Evolutionary conservation across 1,284 basidiomycete genomes (phyloP), one percentile per base, ranked within the genome.

Genomic region (Ustanciosporium gigantosporum): DNA sequence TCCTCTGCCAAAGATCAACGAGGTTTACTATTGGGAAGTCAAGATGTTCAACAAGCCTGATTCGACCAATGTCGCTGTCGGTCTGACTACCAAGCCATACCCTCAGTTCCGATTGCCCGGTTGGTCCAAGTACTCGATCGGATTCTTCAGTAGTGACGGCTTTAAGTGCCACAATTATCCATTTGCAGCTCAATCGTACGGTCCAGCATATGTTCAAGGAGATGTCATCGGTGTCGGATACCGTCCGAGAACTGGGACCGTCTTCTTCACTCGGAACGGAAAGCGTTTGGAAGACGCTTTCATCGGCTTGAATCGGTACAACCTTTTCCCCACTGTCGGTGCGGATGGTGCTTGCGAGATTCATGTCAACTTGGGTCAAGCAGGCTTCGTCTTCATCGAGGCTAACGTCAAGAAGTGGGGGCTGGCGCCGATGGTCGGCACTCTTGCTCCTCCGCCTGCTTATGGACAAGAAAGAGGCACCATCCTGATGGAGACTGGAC

Each of bases 141-240:
- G 90, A 41, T 98, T 96, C 79, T 91, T 94, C 73, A 93, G 91
- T 11, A 69, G 78, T 15, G 92, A 89, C 73, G 95, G 95, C 41
- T 94, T 95, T 82, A 96, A 95, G 79, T 92, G 89, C 20, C 89
- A 95, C 82, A 96, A 97, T 77, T 96, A 89, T 79, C 95, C 95
- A 0, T 98, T 98, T 80, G 90, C 90, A 11, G 83, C 89, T 0
- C 81, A 87, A 4, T 85, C 91, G 1, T 94, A 92, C 74, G 92
- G 93, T 3, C 86, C 91, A 2, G 79, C 83, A 0, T 83, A 97
- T 42, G 89, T 89, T 61, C 92, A 97, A 77, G 94, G 95, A 22
- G 76, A 78, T 36, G 76, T 78, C 11, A 70, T 78, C 24, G 76
- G 76, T 17, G 61, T 76, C 32, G 76, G 76, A 4, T 78, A 73